Evolutionary conservation across 148 eudicot genomes (phyloP).

Genomic region (Tetragonia tetragonoides): DNA sequence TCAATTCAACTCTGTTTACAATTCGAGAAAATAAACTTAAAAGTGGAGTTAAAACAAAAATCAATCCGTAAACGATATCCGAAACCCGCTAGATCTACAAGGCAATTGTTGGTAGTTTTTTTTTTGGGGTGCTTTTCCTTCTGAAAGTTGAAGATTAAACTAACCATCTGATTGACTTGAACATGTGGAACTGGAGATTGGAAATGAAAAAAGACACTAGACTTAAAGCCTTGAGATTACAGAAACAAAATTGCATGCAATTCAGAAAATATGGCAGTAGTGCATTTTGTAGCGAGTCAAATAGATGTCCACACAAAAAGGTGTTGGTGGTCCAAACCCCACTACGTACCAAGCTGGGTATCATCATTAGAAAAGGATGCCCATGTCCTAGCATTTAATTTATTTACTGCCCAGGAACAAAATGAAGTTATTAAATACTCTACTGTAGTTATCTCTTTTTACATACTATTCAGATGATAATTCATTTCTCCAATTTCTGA

Average conservation of each 20-base stretch:
- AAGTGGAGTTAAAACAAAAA: too few relatives aligned
- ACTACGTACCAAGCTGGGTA: not conserved
- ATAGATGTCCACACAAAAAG: constrained; percentile 1
- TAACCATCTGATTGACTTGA: not conserved
- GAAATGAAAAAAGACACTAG: not conserved
- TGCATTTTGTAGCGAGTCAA: not conserved
- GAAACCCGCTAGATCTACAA: too few relatives aligned
- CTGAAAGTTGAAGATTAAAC: too few relatives aligned
- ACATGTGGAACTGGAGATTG: not conserved
- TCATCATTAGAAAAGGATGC: constrained; percentile 31
- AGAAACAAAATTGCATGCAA: constrained; percentile 9
- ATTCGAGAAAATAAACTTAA: too few relatives aligned
- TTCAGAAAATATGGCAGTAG: not conserved
- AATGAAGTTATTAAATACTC: too few relatives aligned
- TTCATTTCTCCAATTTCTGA: too few relatives aligned
- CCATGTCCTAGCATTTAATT: constrained; percentile 27
- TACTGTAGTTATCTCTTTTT: too few relatives aligned
- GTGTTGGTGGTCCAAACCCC: constrained; percentile 21
- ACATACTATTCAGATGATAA: too few relatives aligned
- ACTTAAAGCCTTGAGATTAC: constrained; percentile 11
- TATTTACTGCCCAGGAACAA: not conserved
- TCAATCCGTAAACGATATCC: too few relatives aligned
- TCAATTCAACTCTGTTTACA: too few relatives aligned
- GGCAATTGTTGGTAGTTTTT: too few relatives aligned
- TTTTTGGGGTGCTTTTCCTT: too few relatives aligned